A percentile compares a stretch with the other conserved stretches of the same genome.
phyloP scores from a whole-genome alignment of 495 filamentous ascomycete species.

The Penicillium alfredii region DNA sequence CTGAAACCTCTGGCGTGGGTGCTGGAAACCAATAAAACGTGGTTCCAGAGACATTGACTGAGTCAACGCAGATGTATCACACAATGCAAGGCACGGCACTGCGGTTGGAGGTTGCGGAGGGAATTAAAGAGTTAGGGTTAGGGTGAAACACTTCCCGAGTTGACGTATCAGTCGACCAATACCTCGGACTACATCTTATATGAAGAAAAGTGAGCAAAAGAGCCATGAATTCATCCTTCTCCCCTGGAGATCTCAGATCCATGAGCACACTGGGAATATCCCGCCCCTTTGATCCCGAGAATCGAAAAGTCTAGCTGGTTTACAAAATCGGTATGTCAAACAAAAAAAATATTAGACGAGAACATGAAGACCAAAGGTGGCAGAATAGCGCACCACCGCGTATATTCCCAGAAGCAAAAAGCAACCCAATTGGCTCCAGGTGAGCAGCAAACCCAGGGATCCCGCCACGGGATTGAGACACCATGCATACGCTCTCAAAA shows the following conservation, averaged over 20 bases:
- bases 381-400: too few species aligned
- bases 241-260: conserved; percentile 6
- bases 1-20: too few species aligned
- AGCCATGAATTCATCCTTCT: conserved; percentile 5
- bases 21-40: too few species aligned
- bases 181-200: too few species aligned
- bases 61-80: too few species aligned
- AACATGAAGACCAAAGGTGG: too few species aligned
- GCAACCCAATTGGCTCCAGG: conserved; percentile 20
- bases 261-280: not conserved
- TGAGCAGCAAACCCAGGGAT: conserved; percentile 20
- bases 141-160: conserved; percentile 6
- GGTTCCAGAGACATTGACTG: too few species aligned
- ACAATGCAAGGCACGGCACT: conserved; percentile 8
- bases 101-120: too few species aligned
- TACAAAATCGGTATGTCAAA: conserved; percentile 11
- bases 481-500: conserved; percentile 28
- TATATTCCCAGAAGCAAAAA: too few species aligned
- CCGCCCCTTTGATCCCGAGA: conserved; percentile 2
- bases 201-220: not conserved
- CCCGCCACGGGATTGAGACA: conserved; percentile 20
- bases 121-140: conserved; percentile 1
- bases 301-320: conserved; percentile 19
- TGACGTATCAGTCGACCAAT: too few species aligned
- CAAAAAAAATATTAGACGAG: conserved; percentile 6